Evolutionary conservation across 2,329 filamentous ascomycete genomes (phyloP), one percentile per base, ranked within the genome.

Genomic region (Paecilomyces sp.): DNA sequence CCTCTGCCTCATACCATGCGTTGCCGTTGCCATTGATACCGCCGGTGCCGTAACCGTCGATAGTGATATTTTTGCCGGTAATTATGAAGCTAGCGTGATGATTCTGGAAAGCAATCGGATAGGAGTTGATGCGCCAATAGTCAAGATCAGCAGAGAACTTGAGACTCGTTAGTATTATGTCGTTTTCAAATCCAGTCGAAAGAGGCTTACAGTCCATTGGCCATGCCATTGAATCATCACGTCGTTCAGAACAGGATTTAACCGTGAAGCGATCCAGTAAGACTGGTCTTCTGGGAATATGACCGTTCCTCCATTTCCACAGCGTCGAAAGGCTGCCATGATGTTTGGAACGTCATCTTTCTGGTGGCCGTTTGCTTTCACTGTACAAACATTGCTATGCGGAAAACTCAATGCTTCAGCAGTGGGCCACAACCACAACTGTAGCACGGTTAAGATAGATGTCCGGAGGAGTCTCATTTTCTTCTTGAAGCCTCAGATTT

Each of bases 51-150:
- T 80, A 74, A 11, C 82, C 82, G 63, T 83, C 71, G 63, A 85
- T 83, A 15, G 67, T 72, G 60, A 85, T 84, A 18, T 76, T 67
- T 22, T 78, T 72, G 7, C 82, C 82, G 0, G 76, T 78, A 53
- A 85, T 70, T 18, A 84, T 64, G 60, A 85, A 82, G 15, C 79
- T 78, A 0, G 82, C 82, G n/a, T 69, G 70, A 63, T 84, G 83
- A 64, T 85, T 84, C 64, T 85, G 82, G 63, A 84, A 85, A 3
- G 71, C 69, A 34, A 85, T 75, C 7, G 74, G 78, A 62, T 83
- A 85, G 0, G 79, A 78, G 61, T 83, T 80, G 54, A 79, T 77
- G 56, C 82, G 75, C 82, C 82, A 85, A 68, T 84, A 83, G 18
- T 69, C 67, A n/a, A 84, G 69, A 65, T 85, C 72, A 54, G 79